Evolutionary conservation across 176 grass and related monocot species (phyloP), one percentile per base, ranked within the genome.

Genomic region (Carex pumila): DNA sequence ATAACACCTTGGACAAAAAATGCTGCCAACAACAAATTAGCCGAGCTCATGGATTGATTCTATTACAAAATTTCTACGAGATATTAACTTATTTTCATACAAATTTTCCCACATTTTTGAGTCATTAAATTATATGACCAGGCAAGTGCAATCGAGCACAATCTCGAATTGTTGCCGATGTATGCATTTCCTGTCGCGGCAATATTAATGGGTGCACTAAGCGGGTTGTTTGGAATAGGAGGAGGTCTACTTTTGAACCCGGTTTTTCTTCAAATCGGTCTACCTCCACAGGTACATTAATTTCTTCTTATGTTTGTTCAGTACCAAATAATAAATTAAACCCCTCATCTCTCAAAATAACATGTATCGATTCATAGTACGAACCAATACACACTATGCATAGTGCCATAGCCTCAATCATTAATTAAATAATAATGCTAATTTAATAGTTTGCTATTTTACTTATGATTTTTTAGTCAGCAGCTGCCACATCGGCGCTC

Each of bases 201-300:
- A 1, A 86, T 91, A 7, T 85, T 93, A 72, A 94, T 92, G 1
- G 95, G 95, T 4, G 85, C 64, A 82, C 71, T 98, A 21, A 93
- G 95, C 54, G 92, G 95, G 62, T 88, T 98, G 69, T 98, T 94
- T 57, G 95, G 92, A 80, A 98, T 97, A 52, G 90, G 95, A 6
- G 95, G 95, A 63, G 90, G 92, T 0, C 79, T 97, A 34, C 92
- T 97, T 49, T 84, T 94, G 5, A 97, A 94, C 61, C 89, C 92
- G 18, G 84, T 94, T 47, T 91, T 97, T 73, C 92, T 98, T 57
- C 95, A 98, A 30, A 98, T 98, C 2, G 95, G 95, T 4, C 78
- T 98, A 30, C 85, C 84, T 29, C 95, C 92, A 0, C 87, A 88
- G 90, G 95, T 94, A 87, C 50, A 74, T 77, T 70, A 5, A 39